Conservation (phyloP, 2,329 filamentous ascomycete genomes). For the Penicillium brasilianum region DNA sequence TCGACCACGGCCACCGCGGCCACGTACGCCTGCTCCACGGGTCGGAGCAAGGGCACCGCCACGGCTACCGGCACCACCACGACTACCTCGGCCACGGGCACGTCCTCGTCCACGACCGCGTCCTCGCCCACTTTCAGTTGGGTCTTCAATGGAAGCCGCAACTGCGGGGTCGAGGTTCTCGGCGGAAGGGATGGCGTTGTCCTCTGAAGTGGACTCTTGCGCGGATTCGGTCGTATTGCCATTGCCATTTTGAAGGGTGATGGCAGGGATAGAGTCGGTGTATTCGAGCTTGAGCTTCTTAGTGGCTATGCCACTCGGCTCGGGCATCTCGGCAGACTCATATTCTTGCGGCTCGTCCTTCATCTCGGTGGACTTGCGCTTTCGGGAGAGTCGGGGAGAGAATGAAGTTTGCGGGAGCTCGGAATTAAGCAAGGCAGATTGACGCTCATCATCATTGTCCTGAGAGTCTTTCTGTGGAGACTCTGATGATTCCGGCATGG, state of each 20-base stretch:
- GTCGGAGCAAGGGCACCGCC: constrained; percentile 32
- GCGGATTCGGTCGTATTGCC: constrained; percentile 27
- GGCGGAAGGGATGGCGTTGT: constrained; percentile 4
- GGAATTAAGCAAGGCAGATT: neutral
- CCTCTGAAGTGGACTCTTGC: constrained; percentile 28
- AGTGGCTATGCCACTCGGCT: constrained; percentile 16
- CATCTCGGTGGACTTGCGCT: constrained; percentile 35
- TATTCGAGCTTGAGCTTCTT: constrained; percentile 43
- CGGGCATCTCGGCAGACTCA: constrained; percentile 22
- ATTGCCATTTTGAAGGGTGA: constrained; percentile 26
- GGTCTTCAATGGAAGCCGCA: neutral
- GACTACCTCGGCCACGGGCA: constrained; percentile 40
- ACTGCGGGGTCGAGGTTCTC: neutral
- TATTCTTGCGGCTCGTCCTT: constrained; percentile 25
- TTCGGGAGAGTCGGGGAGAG: constrained; percentile 28
- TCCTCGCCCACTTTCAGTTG: neutral
- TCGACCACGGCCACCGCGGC: constrained; percentile 37
- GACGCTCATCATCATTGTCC: constrained; percentile 7
- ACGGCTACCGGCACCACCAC: constrained; percentile 42
- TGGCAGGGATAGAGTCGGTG: constrained; percentile 29
- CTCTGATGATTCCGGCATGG: constrained; percentile 3
- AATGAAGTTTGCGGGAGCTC: constrained; percentile 4
- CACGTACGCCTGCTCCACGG: constrained; percentile 22
- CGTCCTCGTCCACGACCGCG: constrained; percentile 4
- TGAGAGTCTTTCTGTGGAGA: constrained; percentile 9